Evolutionary conservation across 768 basidiomycete species (phyloP).

Genomic region (Pleurotus salmoneostramineus): DNA sequence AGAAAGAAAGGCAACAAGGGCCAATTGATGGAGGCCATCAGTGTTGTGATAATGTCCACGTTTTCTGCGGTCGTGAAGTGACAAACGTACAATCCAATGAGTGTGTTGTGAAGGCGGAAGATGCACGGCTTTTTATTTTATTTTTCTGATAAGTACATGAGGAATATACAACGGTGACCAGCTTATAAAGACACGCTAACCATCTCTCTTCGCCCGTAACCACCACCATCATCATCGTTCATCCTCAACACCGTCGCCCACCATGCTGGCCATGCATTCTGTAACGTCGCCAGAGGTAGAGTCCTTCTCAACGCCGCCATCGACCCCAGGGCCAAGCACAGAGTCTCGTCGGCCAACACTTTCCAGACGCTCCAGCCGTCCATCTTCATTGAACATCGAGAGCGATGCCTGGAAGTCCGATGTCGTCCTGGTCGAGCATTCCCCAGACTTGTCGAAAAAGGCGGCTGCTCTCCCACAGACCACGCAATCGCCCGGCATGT

Average conservation of each 20-base stretch:
- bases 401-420: conserved; percentile 36
- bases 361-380: conserved; percentile 38
- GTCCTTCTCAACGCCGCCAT: conserved; percentile 39
- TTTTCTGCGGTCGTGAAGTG: background rate
- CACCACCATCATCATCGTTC: background rate
- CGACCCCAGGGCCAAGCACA: conserved; percentile 24
- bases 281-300: conserved; percentile 28
- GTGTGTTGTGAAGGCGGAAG: conserved; percentile 2
- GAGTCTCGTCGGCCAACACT: conserved; percentile 19
- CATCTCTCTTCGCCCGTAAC: background rate
- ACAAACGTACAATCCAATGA: too few relatives aligned
- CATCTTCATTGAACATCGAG: conserved; percentile 40
- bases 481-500: conserved; percentile 6
- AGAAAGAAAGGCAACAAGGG: background rate
- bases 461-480: conserved; percentile 8
- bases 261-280: conserved; percentile 3
- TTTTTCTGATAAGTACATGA: conserved; percentile 1
- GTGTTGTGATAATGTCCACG: background rate
- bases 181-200: background rate
- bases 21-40: too few relatives aligned
- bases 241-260: background rate
- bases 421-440: conserved; percentile 37
- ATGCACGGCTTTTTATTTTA: background rate
- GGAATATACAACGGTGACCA: background rate
- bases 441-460: conserved; percentile 24